These are phyloP conservation scores for Ogataea pignaliae DNA, from an alignment of 805 yeast species.

Conservation along the genomic window DNA sequence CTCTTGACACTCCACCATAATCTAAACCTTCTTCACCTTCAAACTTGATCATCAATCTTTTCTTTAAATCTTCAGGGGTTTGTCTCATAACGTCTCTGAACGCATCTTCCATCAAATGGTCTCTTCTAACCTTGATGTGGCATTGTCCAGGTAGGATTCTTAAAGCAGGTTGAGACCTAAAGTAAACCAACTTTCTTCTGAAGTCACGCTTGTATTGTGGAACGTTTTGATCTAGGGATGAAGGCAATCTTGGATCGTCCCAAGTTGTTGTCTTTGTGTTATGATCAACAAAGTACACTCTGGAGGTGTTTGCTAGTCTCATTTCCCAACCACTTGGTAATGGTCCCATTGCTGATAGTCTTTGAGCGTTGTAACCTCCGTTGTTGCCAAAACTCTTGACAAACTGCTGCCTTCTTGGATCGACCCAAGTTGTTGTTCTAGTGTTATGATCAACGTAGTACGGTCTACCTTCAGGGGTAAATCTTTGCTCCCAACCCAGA, in stretches of 20 bases:
- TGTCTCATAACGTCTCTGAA: slow-evolving; percentile 99
- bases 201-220: slow-evolving; percentile 99
- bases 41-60: slow-evolving; percentile 94
- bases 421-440: slow-evolving; percentile 99
- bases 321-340: slow-evolving; percentile 99
- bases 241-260: slow-evolving; percentile 99
- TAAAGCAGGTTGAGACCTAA: slow-evolving; percentile 96
- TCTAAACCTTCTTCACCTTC: slow-evolving; percentile 99
- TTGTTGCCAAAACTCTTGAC: slow-evolving; percentile 90
- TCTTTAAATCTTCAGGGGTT: slow-evolving; percentile 96
- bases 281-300: slow-evolving; percentile 98
- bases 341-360: slow-evolving; percentile 96
- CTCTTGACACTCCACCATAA: slow-evolving; percentile 99
- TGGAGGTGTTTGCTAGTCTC: slow-evolving; percentile 97
- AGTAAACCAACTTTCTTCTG: slow-evolving; percentile 93
- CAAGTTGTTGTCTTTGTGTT: slow-evolving; percentile 98
- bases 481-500: slow-evolving; percentile 98
- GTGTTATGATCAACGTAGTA: slow-evolving; percentile 98
- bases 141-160: slow-evolving; percentile 98
- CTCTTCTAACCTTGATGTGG: slow-evolving; percentile 95
- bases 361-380: slow-evolving; percentile 95
- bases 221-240: slow-evolving; percentile 94
- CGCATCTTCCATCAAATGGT: slow-evolving; percentile 93
- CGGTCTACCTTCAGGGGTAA: slow-evolving; percentile 97
- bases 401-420: slow-evolving; percentile 98